A percentile compares a stretch with the other conserved stretches of the same genome.
phyloP scores from a whole-genome alignment of 768 basidiomycete species.

The Podaxis pistillaris region DNA sequence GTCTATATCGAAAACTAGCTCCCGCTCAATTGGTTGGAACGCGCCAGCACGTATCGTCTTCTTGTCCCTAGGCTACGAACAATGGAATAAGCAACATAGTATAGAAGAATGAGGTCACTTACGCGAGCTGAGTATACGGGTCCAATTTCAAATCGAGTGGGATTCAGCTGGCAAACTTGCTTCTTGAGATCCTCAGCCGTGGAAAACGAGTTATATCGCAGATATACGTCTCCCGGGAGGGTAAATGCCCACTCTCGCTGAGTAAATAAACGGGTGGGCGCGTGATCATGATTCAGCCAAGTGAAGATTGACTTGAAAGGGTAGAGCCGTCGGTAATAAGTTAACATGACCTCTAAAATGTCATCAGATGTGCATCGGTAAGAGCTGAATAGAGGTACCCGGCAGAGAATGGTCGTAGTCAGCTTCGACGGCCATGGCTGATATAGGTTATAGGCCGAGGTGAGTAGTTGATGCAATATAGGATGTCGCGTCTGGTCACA shows the following conservation, averaged over 20 bases:
- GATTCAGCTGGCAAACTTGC: conserved; percentile 80
- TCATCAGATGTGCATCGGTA: background rate
- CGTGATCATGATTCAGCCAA: conserved; percentile 93
- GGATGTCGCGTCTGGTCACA: conserved; percentile 1
- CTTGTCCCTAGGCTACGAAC: conserved; percentile 77
- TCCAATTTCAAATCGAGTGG: conserved; percentile 95
- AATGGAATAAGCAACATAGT: background rate
- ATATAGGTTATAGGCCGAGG: background rate
- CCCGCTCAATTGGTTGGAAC: conserved; percentile 79
- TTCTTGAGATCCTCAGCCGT: conserved; percentile 89
- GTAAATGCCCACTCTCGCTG: conserved; percentile 97
- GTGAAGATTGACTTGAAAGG: conserved; percentile 92
- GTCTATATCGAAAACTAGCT: conserved; percentile 99
- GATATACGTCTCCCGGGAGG: conserved; percentile 84
- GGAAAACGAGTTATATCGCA: conserved; percentile 92
- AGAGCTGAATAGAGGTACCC: conserved; percentile 1
- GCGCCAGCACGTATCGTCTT: conserved; percentile 68
- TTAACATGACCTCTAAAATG: conserved; percentile 43
- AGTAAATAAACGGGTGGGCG: conserved; percentile 77
- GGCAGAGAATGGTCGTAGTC: conserved; percentile 14
- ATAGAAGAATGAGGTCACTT: conserved; percentile 28
- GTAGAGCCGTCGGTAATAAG: conserved; percentile 88
- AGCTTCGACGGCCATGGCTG: conserved; percentile 9
- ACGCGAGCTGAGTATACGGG: conserved; percentile 89
- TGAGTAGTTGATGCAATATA: background rate